A percentile compares a stretch with the other conserved stretches of the same genome.
Conservation (phyloP, 306 rosid species). For the Prunus davidiana region DNA sequence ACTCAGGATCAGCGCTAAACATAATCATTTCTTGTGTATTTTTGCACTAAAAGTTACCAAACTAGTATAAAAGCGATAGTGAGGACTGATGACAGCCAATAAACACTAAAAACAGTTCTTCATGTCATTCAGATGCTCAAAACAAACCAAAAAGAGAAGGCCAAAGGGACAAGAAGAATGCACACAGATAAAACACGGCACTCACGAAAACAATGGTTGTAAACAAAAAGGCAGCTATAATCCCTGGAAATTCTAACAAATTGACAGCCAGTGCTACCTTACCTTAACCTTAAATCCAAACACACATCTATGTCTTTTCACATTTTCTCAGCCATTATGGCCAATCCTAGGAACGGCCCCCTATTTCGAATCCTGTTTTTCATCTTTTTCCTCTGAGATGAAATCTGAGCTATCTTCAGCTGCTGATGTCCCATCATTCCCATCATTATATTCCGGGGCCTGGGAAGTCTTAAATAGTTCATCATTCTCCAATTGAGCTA, state of each 20-base stretch:
- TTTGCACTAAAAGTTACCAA: not conserved
- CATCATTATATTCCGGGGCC: constrained; percentile 35
- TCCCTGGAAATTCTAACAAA: constrained; percentile 23
- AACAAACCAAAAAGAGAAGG: constrained; percentile 5
- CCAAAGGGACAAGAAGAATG: not conserved
- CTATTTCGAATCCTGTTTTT: constrained; percentile 42
- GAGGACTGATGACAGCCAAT: not conserved
- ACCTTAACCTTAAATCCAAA: constrained; percentile 6
- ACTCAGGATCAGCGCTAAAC: not conserved
- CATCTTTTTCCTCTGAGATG: constrained; percentile 65
- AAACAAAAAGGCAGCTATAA: not conserved
- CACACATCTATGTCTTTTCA: constrained; percentile 10
- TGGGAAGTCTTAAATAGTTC: constrained; percentile 56
- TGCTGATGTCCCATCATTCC: constrained; percentile 34
- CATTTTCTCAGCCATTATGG: constrained; percentile 15
- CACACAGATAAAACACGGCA: constrained; percentile 22
- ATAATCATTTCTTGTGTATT: not conserved
- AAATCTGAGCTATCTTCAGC: constrained; percentile 71
- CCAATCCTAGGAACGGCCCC: constrained; percentile 21
- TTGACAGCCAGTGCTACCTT: constrained; percentile 27
- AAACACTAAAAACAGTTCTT: constrained; percentile 8
- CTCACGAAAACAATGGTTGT: constrained; percentile 11
- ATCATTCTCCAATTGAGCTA: constrained; percentile 54
- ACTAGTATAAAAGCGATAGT: not conserved
- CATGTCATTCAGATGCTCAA: constrained; percentile 15